Conservation (phyloP, 352 stramenopile genomes). For the Halophytophthora batemanensis region DNA sequence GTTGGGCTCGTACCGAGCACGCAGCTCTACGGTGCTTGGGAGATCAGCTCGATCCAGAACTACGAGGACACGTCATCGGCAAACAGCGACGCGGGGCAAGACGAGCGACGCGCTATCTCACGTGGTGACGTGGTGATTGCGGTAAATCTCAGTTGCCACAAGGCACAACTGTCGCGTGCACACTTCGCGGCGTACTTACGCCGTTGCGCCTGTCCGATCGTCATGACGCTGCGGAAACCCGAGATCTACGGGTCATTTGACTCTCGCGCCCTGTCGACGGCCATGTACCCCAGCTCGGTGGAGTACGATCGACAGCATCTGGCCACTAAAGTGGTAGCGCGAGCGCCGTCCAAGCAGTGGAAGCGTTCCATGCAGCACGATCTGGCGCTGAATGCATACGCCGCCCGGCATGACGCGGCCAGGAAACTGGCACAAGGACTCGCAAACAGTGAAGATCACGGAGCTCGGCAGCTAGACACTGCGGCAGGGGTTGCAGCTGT, state of each 20-base stretch:
- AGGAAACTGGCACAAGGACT: constrained; percentile 29
- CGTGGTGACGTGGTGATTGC: constrained; percentile 66
- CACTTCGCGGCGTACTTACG: constrained; percentile 42
- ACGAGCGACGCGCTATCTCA: constrained; percentile 20
- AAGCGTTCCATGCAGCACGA: constrained; percentile 54
- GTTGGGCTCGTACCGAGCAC: constrained; percentile 76
- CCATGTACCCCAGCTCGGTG: constrained; percentile 68
- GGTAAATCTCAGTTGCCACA: constrained; percentile 49
- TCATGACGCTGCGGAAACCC: constrained; percentile 64
- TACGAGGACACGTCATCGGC: constrained; percentile 4
- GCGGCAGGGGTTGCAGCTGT: constrained; percentile 13
- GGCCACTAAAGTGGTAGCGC: constrained; percentile 38
- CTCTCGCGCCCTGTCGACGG: constrained; percentile 59
- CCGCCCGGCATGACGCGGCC: constrained; percentile 12
- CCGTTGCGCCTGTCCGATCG: constrained; percentile 47
- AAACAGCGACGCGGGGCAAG: constrained; percentile 7
- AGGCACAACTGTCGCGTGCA: constrained; percentile 46
- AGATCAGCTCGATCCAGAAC: constrained; percentile 53
- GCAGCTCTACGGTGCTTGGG: constrained; percentile 77
- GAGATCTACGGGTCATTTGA: constrained; percentile 57
- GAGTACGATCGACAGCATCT: constrained; percentile 42
- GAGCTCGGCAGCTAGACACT: constrained; percentile 8
- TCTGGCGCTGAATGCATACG: constrained; percentile 36
- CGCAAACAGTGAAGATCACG: constrained; percentile 13
- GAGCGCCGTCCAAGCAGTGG: constrained; percentile 69